phyloP scores from a whole-genome alignment of 208 protist species.

The Entamoeba dispar region DNA sequence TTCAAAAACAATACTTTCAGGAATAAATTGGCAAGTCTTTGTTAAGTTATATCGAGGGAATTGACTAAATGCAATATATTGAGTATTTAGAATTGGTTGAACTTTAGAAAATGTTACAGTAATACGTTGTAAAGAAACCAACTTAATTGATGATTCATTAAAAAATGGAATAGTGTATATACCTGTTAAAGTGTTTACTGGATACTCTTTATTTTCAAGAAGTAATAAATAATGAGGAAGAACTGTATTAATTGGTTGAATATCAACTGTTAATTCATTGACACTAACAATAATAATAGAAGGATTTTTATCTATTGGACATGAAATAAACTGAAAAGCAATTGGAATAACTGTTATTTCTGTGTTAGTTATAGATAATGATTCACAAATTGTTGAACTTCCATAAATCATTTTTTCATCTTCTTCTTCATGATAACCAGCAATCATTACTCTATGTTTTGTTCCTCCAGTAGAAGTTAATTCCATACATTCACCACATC shows the following conservation, averaged over 20 bases:
- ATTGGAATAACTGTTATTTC: not conserved
- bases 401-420: not conserved
- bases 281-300: not conserved
- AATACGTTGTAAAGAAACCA: not conserved
- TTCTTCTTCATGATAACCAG: not conserved
- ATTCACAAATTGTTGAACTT: not conserved
- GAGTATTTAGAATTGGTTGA: not conserved
- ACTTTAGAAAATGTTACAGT: not conserved
- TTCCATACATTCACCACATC: not conserved
- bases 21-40: not conserved
- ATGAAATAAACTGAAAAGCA: not conserved
- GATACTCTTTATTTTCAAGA: not conserved
- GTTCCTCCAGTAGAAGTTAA: not conserved
- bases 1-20: not conserved
- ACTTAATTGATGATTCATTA: not conserved
- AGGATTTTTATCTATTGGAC: not conserved
- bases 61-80: not conserved
- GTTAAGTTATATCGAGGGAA: not conserved
- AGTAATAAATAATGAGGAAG: not conserved
- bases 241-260: not conserved
- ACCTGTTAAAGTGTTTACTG: not conserved
- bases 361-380: not conserved
- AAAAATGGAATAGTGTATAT: not conserved
- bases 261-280: not conserved
- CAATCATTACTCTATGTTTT: not conserved